Evolutionary conservation across 1,139 yeast species (phyloP).

Genomic region (Magnusiomyces tetraspermus): DNA sequence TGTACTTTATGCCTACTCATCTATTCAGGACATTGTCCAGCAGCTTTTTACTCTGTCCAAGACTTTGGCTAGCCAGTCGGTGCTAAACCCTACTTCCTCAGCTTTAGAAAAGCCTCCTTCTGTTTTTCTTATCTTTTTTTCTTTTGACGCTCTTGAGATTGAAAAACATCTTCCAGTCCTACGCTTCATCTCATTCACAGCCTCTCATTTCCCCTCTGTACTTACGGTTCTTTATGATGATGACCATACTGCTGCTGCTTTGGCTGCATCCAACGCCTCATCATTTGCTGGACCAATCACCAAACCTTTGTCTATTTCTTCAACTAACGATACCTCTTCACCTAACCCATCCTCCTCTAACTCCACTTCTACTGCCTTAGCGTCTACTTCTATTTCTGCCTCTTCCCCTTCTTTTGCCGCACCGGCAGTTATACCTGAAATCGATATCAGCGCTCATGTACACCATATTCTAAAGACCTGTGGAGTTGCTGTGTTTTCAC

Average conservation of each 20-base stretch:
- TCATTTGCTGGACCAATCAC: neutral
- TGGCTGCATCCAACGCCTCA: conserved; percentile 7
- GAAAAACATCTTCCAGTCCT: conserved; percentile 8
- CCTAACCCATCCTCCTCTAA: neutral
- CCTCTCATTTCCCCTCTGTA: conserved; percentile 10
- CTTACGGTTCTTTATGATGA: conserved; percentile 7
- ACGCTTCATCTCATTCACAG: conserved; percentile 10
- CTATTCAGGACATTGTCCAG: neutral
- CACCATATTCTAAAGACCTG: conserved; percentile 2
- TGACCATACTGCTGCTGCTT: neutral
- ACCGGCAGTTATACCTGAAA: neutral
- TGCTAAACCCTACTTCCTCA: neutral
- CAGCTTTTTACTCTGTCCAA: conserved; percentile 1
- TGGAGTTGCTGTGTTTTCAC: conserved; percentile 3
- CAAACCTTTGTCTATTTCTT: neutral
- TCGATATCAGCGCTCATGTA: conserved; percentile 1
- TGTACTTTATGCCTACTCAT: neutral
- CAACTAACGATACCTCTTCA: neutral
- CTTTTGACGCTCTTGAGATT: neutral
- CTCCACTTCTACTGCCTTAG: neutral
- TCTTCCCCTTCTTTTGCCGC: neutral
- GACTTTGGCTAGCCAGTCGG: neutral
- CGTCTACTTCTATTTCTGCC: neutral
- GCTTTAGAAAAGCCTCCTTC: neutral
- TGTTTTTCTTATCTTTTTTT: neutral